A percentile compares a stretch with the other conserved stretches of the same genome.
Evolutionary conservation across 768 basidiomycete species (phyloP).

Genomic region (Russula sp.): DNA sequence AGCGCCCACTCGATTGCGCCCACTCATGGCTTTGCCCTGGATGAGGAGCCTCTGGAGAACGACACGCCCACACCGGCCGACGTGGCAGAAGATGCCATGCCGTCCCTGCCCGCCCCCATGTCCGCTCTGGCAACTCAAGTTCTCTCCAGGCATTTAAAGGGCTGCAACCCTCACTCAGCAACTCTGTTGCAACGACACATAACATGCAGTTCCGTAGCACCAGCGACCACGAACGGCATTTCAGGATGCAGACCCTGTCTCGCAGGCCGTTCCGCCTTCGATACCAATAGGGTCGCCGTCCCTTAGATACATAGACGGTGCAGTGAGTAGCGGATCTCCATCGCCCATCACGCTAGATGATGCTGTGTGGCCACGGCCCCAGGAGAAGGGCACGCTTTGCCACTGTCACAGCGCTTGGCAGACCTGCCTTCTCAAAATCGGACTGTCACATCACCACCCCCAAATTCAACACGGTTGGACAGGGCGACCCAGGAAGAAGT

Average conservation of each 20-base stretch:
- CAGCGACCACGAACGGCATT: neutral
- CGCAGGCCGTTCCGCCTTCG: slow-evolving; percentile 13
- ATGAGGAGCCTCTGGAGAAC: neutral
- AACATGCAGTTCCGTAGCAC: neutral
- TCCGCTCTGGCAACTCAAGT: slow-evolving; percentile 38
- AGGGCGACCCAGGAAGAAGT: too few relatives aligned
- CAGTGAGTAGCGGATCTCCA: neutral
- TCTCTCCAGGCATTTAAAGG: slow-evolving; percentile 63
- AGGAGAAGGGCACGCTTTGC: neutral
- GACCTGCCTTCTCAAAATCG: neutral
- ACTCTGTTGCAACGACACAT: neutral
- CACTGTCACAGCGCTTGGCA: neutral
- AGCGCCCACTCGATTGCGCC: too few relatives aligned
- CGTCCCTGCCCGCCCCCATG: neutral
- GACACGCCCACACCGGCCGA: neutral
- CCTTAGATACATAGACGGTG: slow-evolving; percentile 5
- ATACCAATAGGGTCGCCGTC: slow-evolving; percentile 20
- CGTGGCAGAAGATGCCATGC: slow-evolving; percentile 8
- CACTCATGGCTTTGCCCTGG: neutral
- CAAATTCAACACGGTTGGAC: neutral
- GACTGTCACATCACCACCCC: neutral
- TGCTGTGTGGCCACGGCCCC: neutral
- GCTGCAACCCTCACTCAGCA: neutral
- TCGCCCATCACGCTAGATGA: slow-evolving; percentile 9
- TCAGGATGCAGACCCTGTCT: neutral